Evolutionary conservation across 2,329 filamentous ascomycete species (phyloP).

Genomic region (Aspergillus puulaauensis): DNA sequence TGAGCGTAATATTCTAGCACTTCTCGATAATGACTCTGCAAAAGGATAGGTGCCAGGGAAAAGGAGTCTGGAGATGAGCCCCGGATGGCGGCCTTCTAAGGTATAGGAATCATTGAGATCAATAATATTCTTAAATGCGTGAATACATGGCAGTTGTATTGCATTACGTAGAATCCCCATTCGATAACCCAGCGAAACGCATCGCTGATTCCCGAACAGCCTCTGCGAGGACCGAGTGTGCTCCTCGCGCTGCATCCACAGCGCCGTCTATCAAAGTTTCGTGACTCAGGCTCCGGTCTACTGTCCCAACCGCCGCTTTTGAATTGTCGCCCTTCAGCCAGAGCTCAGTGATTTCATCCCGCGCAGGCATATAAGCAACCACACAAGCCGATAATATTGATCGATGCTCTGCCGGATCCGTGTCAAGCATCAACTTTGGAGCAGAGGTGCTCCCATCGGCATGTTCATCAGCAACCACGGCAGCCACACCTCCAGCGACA

Average conservation of each 20-base stretch:
- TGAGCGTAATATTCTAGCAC: too few relatives aligned
- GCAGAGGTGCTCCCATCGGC: conserved; percentile 21
- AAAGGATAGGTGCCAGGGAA: too few relatives aligned
- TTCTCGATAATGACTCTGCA: too few relatives aligned
- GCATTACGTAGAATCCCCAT: conserved; percentile 7
- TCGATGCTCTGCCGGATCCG: conserved; percentile 75
- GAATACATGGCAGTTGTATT: background rate
- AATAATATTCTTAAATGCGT: background rate
- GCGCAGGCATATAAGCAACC: conserved; percentile 79
- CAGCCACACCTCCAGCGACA: conserved; percentile 84
- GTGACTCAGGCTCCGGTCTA: conserved; percentile 40
- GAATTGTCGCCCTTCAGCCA: conserved; percentile 80
- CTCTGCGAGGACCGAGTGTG: conserved; percentile 60
- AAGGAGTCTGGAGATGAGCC: too few relatives aligned
- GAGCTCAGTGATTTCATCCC: conserved; percentile 90
- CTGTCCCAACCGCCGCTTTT: conserved; percentile 23
- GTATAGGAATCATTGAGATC: background rate
- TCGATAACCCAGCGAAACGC: conserved; percentile 30
- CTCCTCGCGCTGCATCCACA: conserved; percentile 61
- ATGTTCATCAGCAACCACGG: conserved; percentile 58
- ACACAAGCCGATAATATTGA: conserved; percentile 80
- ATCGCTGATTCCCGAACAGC: conserved; percentile 60
- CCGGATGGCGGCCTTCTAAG: background rate
- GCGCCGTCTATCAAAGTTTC: conserved; percentile 63
- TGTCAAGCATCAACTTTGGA: conserved; percentile 65